A percentile compares a stretch with the other conserved stretches of the same genome.
Conservation (phyloP, 495 filamentous ascomycete genomes). For the Penicillium nucicola region DNA sequence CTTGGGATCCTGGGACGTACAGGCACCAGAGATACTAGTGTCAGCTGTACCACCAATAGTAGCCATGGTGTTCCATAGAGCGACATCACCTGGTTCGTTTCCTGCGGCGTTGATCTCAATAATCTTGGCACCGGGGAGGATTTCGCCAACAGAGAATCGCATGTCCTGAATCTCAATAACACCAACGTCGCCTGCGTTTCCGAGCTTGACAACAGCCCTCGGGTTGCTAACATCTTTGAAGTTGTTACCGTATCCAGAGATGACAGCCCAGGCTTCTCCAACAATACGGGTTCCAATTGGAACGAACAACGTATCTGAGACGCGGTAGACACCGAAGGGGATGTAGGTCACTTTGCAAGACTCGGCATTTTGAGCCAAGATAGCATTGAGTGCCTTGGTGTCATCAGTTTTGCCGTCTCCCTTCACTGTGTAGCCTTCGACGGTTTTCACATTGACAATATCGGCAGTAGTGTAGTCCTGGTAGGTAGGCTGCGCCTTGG, state of each 20-base stretch:
- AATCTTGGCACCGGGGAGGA: slow-evolving; percentile 49
- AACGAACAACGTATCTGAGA: slow-evolving; percentile 55
- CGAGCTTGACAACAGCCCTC: slow-evolving; percentile 56
- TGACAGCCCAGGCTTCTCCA: slow-evolving; percentile 52
- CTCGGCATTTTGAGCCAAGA: slow-evolving; percentile 45
- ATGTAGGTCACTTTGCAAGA: slow-evolving; percentile 56
- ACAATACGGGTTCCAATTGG: slow-evolving; percentile 54
- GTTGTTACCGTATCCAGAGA: slow-evolving; percentile 45
- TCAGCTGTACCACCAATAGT: slow-evolving; percentile 51
- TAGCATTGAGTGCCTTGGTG: slow-evolving; percentile 47
- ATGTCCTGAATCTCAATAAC: slow-evolving; percentile 57
- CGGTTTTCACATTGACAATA: slow-evolving; percentile 51
- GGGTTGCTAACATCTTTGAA: slow-evolving; percentile 52
- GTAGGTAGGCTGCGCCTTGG: slow-evolving; percentile 48
- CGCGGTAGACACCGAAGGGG: slow-evolving; percentile 57
- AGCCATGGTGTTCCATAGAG: slow-evolving; percentile 54
- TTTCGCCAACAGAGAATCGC: slow-evolving; percentile 48
- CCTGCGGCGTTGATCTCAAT: slow-evolving; percentile 52
- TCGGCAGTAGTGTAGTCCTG: slow-evolving; percentile 34
- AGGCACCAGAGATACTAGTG: slow-evolving; percentile 30
- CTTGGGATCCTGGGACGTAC: slow-evolving; percentile 34
- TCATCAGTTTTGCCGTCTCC: slow-evolving; percentile 45
- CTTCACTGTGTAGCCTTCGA: slow-evolving; percentile 28
- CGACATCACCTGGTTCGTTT: slow-evolving; percentile 50
- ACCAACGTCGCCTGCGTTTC: slow-evolving; percentile 54